Percentiles rank a stretch among this genome's conserved stretches.
phyloP scores from a whole-genome alignment of 2,329 filamentous ascomycete species.

The Pyrenophora graminea region DNA sequence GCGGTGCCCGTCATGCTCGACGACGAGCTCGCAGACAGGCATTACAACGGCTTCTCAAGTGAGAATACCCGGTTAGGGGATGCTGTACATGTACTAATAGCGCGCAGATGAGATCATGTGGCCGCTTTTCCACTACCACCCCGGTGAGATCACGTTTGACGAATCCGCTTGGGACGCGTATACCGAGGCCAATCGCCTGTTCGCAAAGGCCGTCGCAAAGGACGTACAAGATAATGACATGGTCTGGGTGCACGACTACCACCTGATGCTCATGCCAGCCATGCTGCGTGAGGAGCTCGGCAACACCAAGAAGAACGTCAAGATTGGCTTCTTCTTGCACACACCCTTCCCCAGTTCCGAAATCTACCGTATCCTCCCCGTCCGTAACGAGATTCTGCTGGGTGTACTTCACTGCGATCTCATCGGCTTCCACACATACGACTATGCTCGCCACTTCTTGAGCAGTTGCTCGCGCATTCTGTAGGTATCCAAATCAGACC shows the following conservation, averaged over 20 bases:
- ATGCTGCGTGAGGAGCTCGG: conserved; percentile 93
- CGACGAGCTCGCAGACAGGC: conserved; percentile 88
- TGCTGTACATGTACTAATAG: conserved; percentile 6
- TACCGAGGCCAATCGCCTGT: conserved; percentile 87
- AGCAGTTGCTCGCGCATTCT: conserved; percentile 95
- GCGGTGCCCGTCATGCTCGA: conserved; percentile 92
- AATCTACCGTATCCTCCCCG: conserved; percentile 93
- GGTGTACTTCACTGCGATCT: conserved; percentile 92
- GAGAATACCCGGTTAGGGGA: conserved; percentile 40
- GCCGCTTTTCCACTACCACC: conserved; percentile 98
- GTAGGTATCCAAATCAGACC: conserved; percentile 50
- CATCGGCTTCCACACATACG: conserved; percentile 97
- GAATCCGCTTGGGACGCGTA: conserved; percentile 94
- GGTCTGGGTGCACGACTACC: conserved; percentile 98
- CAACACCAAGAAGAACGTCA: conserved; percentile 81
- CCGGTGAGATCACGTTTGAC: conserved; percentile 97
- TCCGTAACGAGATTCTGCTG: conserved; percentile 83
- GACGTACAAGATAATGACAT: conserved; percentile 92
- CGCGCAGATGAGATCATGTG: conserved; percentile 83
- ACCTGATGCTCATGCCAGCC: conserved; percentile 92
- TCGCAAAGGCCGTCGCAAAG: conserved; percentile 83
- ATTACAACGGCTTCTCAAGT: conserved; percentile 99
- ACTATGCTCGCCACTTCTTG: conserved; percentile 97
- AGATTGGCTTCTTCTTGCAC: conserved; percentile 97
- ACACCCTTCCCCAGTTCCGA: conserved; percentile 96